Evolutionary conservation across 176 grass and related monocot genomes (phyloP).

Genomic region (Cenchrus purpureus): DNA sequence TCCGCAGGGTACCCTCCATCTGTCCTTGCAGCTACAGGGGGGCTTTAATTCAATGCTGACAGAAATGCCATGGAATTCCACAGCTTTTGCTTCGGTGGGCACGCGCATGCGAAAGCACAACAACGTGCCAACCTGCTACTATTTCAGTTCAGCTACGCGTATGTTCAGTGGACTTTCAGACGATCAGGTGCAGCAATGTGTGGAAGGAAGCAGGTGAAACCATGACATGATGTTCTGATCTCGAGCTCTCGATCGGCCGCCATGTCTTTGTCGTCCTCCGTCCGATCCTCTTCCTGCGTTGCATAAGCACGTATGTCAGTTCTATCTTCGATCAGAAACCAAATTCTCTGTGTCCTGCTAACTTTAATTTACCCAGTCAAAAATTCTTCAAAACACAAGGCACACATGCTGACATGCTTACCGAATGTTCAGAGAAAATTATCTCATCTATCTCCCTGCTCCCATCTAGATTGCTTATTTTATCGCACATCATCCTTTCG

Average conservation of each 20-base stretch:
- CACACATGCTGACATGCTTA: not conserved
- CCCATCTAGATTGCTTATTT: slow-evolving; percentile 39
- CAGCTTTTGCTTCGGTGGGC: slow-evolving; percentile 9
- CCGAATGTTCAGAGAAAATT: slow-evolving; percentile 39
- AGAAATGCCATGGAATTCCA: not conserved
- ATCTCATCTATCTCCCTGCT: not conserved
- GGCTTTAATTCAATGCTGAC: not conserved
- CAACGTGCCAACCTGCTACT: slow-evolving; percentile 23
- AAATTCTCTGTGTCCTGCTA: not conserved
- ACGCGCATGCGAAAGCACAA: not conserved
- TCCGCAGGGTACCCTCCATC: slow-evolving; percentile 7
- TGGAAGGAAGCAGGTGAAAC: slow-evolving; percentile 38
- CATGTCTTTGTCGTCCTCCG: slow-evolving; percentile 19
- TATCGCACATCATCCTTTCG: not conserved
- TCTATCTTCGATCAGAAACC: not conserved
- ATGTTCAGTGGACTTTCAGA: slow-evolving; percentile 21
- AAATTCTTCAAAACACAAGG: not conserved
- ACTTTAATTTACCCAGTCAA: not conserved
- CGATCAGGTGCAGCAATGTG: not conserved
- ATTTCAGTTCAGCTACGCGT: not conserved
- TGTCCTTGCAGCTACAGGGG: slow-evolving; percentile 23
- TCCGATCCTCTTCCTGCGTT: not conserved
- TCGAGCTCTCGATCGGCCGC: not conserved
- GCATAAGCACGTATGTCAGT: slow-evolving; percentile 28
- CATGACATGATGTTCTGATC: slow-evolving; percentile 24